phyloP scores from a whole-genome alignment of 345 rosid species.

The Eutrema japonicum region DNA sequence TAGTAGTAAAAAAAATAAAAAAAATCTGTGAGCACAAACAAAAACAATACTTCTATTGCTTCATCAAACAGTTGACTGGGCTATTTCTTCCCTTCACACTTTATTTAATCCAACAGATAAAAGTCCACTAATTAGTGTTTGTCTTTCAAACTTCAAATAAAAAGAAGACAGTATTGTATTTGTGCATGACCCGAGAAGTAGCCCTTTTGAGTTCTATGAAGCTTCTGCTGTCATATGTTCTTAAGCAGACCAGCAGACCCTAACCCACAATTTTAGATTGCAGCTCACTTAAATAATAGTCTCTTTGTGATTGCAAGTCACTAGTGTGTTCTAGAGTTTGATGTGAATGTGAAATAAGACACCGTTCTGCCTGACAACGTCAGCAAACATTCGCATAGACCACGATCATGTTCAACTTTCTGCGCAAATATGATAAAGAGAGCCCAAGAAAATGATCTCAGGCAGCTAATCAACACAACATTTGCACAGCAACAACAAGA shows the following conservation, averaged over 20 bases:
- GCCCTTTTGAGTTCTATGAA: no score
- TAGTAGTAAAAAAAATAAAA: no score
- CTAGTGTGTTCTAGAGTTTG: not conserved
- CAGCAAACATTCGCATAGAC: constrained; percentile 8
- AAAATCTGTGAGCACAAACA: no score
- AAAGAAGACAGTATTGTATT: no score
- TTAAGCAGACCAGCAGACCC: not conserved
- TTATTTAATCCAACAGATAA: no score
- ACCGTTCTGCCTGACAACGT: not conserved
- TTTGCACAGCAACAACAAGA: not conserved
- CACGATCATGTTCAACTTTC: not conserved
- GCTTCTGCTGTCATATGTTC: not conserved
- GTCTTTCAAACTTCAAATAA: no score
- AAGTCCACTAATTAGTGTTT: no score
- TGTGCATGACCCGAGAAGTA: no score
- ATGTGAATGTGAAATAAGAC: not conserved
- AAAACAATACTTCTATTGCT: no score
- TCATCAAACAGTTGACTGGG: no score
- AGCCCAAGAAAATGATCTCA: constrained; percentile 8
- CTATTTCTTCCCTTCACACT: no score
- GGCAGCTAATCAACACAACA: constrained; percentile 4
- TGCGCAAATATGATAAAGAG: not conserved
- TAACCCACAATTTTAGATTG: not conserved
- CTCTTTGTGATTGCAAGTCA: constrained; percentile 4
- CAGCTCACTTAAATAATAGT: not conserved